These are phyloP conservation scores for Filosporella fistucella DNA, from an alignment of 495 filamentous ascomycete genomes.

Conservation along the genomic window DNA sequence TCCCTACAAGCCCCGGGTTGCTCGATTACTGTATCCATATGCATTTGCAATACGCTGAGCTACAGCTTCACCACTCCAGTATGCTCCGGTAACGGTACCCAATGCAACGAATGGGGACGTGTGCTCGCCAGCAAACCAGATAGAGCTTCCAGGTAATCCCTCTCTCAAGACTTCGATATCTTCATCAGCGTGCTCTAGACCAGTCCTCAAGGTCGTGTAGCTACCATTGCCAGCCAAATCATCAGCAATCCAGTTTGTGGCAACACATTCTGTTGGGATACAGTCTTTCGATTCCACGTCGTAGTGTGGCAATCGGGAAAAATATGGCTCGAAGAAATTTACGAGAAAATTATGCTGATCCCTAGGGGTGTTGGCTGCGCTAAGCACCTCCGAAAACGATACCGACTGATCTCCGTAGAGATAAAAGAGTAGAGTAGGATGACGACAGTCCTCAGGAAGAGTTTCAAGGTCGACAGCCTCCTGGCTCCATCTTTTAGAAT, in stretches of 20 bases:
- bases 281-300: conserved; percentile 46
- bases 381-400: conserved; percentile 31
- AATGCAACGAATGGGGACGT: conserved; percentile 85
- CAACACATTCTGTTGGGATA: conserved; percentile 54
- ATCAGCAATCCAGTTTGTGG: conserved; percentile 80
- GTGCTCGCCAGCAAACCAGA: conserved; percentile 96
- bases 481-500: conserved; percentile 69
- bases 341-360: conserved; percentile 40
- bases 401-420: conserved; percentile 62
- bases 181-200: conserved; percentile 60
- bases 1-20: background rate
- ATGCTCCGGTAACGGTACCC: conserved; percentile 85
- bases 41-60: conserved; percentile 44
- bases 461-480: conserved; percentile 75
- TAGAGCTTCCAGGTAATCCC: conserved; percentile 60
- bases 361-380: conserved; percentile 26
- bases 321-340: conserved; percentile 70
- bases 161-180: conserved; percentile 72
- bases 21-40: conserved; percentile 30
- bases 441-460: conserved; percentile 52
- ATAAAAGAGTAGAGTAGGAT: conserved; percentile 93
- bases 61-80: conserved; percentile 84
- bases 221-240: conserved; percentile 83
- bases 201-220: conserved; percentile 86
- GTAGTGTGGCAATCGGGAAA: conserved; percentile 69